Conservation (phyloP, 495 filamentous ascomycete species). For the Clavariopsis aquatica region DNA sequence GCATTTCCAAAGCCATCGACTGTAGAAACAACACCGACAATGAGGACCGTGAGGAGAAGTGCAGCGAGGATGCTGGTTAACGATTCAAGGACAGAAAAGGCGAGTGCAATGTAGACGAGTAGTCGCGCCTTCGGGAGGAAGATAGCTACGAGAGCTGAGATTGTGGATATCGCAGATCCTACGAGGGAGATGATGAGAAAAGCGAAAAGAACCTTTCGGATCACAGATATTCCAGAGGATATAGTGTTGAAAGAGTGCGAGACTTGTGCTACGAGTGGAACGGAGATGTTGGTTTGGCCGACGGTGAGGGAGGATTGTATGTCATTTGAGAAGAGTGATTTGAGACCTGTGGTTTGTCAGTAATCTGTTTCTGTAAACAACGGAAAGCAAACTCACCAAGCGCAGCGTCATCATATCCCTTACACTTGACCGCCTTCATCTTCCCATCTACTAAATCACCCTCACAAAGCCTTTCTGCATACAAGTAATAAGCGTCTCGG, state of each 20-base stretch:
- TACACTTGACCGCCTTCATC: not conserved
- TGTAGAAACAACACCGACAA: not conserved
- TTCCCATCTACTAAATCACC: not conserved
- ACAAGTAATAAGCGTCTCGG: conserved; percentile 7
- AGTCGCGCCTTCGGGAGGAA: conserved; percentile 3
- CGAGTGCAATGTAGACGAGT: conserved; percentile 8
- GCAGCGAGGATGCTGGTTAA: not conserved
- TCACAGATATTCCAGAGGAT: not conserved
- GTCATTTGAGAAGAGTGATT: not conserved
- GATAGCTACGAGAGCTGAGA: conserved; percentile 6
- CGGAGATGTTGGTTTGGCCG: conserved; percentile 21
- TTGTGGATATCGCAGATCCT: not conserved
- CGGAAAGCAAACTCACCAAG: too few species aligned
- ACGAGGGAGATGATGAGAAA: conserved; percentile 18
- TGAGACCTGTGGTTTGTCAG: not conserved
- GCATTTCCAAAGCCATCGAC: conserved; percentile 1
- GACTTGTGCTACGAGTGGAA: conserved; percentile 9
- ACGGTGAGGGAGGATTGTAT: conserved; percentile 16
- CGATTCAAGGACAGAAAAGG: not conserved
- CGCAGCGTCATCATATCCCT: conserved; percentile 3
- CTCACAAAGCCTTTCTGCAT: conserved; percentile 6
- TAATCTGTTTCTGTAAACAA: too few species aligned
- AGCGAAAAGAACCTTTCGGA: conserved; percentile 10
- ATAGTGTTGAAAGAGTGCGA: not conserved
- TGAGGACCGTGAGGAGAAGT: conserved; percentile 1